Evolutionary conservation across 345 rosid species (phyloP).

Genomic region (thale cress (Arabidopsis thaliana)): TAIR10.1 NC_003074.8:21125501-21126000

Average conservation of each 20-base stretch:
- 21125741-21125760: conserved; percentile 4
- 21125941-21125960: conserved; percentile 74
- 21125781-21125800: not conserved
- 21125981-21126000: conserved; percentile 82
- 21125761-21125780: not conserved
- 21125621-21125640: not conserved
- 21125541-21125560: conserved; percentile 10
- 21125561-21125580: conserved; percentile 27
- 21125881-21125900: conserved; percentile 41
- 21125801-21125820: conserved; percentile 11
- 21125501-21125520: conserved; percentile 43
- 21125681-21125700: not conserved
- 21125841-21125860: not conserved
- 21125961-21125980: conserved; percentile 71
- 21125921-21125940: conserved; percentile 59
- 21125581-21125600: conserved; percentile 12
- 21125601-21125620: conserved; percentile 23
- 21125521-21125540: conserved; percentile 29
- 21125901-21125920: conserved; percentile 50
- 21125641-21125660: not conserved
- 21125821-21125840: conserved; percentile 6
- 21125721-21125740: not conserved
- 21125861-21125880: conserved; percentile 35
- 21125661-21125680: not conserved
- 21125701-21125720: not conserved